A percentile compares a stretch with the other conserved stretches of the same genome.
Evolutionary conservation across 345 rosid genomes (phyloP).

Genomic region (Arabidopsis thaliana): DNA sequence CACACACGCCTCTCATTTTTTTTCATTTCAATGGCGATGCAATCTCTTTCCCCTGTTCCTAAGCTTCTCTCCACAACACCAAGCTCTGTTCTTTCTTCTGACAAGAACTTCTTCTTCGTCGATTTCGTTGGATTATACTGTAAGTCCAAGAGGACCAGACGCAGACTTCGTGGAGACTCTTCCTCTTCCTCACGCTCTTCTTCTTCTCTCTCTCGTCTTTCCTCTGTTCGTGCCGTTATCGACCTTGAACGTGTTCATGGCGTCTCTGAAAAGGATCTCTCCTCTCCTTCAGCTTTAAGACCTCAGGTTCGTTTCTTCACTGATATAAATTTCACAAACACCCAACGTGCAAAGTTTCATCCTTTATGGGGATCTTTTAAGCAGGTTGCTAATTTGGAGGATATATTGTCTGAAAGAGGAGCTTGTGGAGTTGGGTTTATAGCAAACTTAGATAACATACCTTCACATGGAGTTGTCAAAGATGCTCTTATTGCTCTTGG

Average conservation of each 20-base stretch:
- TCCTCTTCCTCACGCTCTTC: conserved; percentile 36
- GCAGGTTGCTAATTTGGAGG: conserved; percentile 85
- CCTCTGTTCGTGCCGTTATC: conserved; percentile 60
- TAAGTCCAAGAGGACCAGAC: conserved; percentile 52
- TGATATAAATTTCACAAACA: neutral
- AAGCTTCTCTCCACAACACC: conserved; percentile 55
- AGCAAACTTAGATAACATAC: conserved; percentile 91
- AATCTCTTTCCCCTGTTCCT: conserved; percentile 60
- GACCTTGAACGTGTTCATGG: conserved; percentile 47
- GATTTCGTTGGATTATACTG: conserved; percentile 73
- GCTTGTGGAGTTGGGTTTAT: conserved; percentile 99
- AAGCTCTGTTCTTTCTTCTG: conserved; percentile 52
- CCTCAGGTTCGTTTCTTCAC: conserved; percentile 53
- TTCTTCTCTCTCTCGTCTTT: conserved; percentile 47
- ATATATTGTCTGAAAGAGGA: conserved; percentile 91
- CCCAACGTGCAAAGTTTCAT: neutral
- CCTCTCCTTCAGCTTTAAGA: conserved; percentile 46
- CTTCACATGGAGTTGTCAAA: conserved; percentile 74
- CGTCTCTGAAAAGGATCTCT: conserved; percentile 24
- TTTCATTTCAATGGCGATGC: conserved; percentile 49
- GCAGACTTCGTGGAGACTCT: conserved; percentile 55
- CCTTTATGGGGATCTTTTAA: conserved; percentile 2
- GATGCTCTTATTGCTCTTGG: conserved; percentile 94
- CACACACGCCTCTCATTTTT: conserved; percentile 41
- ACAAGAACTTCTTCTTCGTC: conserved; percentile 52